Percentiles rank a stretch among this genome's conserved stretches.
phyloP scores from a whole-genome alignment of 1,284 basidiomycete species.

The Polyporus tsugae region DNA sequence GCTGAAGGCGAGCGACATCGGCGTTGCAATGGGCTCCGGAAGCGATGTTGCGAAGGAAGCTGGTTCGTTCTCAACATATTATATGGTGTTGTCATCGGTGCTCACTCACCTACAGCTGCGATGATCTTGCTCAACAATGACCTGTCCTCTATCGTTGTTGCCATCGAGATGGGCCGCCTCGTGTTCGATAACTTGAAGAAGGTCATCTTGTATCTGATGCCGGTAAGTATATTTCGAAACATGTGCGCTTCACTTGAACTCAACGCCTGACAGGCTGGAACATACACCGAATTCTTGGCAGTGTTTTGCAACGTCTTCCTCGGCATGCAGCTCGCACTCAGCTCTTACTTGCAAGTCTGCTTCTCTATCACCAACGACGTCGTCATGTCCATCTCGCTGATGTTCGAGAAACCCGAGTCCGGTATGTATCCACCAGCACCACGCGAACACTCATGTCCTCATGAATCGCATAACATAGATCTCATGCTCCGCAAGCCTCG shows the following conservation, averaged over 20 bases:
- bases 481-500: slow-evolving; percentile 70
- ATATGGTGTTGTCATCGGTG: neutral
- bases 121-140: slow-evolving; percentile 58
- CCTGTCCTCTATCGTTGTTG: slow-evolving; percentile 57
- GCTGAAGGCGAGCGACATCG: slow-evolving; percentile 63
- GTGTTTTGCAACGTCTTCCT: slow-evolving; percentile 64
- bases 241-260: neutral
- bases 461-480: slow-evolving; percentile 21
- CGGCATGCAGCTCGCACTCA: slow-evolving; percentile 52
- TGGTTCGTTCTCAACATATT: slow-evolving; percentile 34
- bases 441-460: slow-evolving; percentile 6
- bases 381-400: slow-evolving; percentile 57
- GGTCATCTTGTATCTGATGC: slow-evolving; percentile 56
- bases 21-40: slow-evolving; percentile 62
- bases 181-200: slow-evolving; percentile 77
- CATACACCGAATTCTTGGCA: slow-evolving; percentile 75
- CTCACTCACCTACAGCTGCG: slow-evolving; percentile 43
- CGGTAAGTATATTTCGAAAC: slow-evolving; percentile 42
- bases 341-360: slow-evolving; percentile 54
- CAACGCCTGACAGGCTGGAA: slow-evolving; percentile 19
- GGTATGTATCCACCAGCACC: slow-evolving; percentile 35
- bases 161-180: slow-evolving; percentile 64
- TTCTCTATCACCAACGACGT: slow-evolving; percentile 59
- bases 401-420: slow-evolving; percentile 62
- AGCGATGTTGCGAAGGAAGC: slow-evolving; percentile 60